Conservation (phyloP, 176 grass and related monocot genomes). For the Aechmea fasciata region DNA sequence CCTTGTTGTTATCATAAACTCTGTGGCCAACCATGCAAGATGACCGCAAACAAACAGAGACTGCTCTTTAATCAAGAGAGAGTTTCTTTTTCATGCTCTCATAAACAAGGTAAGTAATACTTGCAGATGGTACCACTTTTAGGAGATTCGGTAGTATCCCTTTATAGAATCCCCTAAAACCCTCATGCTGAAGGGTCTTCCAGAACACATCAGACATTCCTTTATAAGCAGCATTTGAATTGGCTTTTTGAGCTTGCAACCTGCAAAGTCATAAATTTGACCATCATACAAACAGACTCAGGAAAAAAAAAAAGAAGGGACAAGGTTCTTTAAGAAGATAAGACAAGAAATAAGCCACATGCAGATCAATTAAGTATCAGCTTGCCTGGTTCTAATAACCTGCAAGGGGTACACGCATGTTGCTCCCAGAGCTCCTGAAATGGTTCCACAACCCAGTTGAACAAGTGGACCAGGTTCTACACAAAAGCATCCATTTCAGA, state of each 20-base stretch:
- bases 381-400: slow-evolving; percentile 82
- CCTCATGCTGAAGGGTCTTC: slow-evolving; percentile 45
- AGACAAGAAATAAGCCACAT: not conserved
- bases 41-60: slow-evolving; percentile 39
- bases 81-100: slow-evolving; percentile 86
- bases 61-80: slow-evolving; percentile 45
- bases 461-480: slow-evolving; percentile 82
- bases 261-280: slow-evolving; percentile 24
- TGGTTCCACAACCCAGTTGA: slow-evolving; percentile 73
- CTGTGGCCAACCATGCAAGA: slow-evolving; percentile 67
- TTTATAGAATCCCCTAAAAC: slow-evolving; percentile 67
- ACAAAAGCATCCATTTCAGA: slow-evolving; percentile 5
- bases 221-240: slow-evolving; percentile 55
- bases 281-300: slow-evolving; percentile 6
- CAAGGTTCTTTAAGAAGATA: not conserved
- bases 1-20: slow-evolving; percentile 51
- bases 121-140: slow-evolving; percentile 81
- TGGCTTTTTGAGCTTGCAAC: slow-evolving; percentile 55
- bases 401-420: slow-evolving; percentile 88
- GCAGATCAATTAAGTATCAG: not conserved
- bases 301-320: not conserved
- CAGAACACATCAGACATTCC: slow-evolving; percentile 76
- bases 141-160: slow-evolving; percentile 73
- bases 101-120: slow-evolving; percentile 88
- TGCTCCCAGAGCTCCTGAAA: slow-evolving; percentile 76